These are phyloP conservation scores for Pyricularia sp. DNA, from an alignment of 2,329 filamentous ascomycete genomes.

Conservation along the genomic window DNA sequence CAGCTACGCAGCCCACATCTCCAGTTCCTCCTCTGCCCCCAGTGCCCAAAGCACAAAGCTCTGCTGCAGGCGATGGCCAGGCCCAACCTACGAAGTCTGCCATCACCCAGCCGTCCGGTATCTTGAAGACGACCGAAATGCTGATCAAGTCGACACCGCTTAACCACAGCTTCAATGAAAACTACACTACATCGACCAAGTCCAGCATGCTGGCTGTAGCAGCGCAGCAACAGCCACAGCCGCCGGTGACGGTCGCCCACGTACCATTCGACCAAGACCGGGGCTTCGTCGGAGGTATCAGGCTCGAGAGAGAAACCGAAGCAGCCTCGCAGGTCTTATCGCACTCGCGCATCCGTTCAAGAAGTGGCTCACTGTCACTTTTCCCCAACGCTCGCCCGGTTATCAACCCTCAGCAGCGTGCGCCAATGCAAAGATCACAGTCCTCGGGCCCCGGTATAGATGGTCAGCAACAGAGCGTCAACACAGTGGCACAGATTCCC, in stretches of 20 bases:
- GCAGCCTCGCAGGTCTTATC: background rate
- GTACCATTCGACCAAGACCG: background rate
- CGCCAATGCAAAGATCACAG: background rate
- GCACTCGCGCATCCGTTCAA: background rate
- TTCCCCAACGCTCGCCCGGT: constrained; percentile 1
- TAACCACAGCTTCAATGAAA: background rate
- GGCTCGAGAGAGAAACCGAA: constrained; percentile 1
- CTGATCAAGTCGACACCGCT: background rate
- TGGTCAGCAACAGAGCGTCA: background rate
- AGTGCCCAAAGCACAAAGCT: background rate
- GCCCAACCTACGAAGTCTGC: background rate
- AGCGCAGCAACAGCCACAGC: background rate
- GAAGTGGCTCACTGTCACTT: background rate
- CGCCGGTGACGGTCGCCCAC: background rate
- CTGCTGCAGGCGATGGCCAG: background rate
- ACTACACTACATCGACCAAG: background rate
- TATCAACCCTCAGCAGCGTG: background rate
- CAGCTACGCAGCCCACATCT: background rate
- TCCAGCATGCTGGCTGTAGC: background rate
- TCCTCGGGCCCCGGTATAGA: background rate
- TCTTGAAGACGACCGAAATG: constrained; percentile 2
- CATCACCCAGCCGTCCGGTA: constrained; percentile 1
- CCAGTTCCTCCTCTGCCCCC: background rate
- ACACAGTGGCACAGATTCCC: background rate
- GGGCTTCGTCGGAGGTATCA: constrained; percentile 5